A percentile compares a stretch with the other conserved stretches of the same genome.
phyloP scores from a whole-genome alignment of 2,329 filamentous ascomycete genomes.

The Talaromyces rugulosus region DNA sequence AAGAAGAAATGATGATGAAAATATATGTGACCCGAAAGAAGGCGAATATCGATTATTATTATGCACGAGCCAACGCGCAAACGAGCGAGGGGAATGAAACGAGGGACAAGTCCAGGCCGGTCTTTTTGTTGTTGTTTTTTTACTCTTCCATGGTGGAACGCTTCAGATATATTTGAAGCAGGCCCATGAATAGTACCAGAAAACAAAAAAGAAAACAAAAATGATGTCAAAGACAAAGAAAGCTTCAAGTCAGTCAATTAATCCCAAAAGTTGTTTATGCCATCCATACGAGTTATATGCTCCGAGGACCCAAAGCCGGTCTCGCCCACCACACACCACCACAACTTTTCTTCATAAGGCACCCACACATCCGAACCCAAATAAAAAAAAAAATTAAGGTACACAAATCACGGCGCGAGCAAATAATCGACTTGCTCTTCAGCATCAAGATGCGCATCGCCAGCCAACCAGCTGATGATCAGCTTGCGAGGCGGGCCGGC shows the following conservation, averaged over 20 bases:
- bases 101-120: not conserved
- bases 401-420: not conserved
- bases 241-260: not conserved
- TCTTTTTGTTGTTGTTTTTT: not conserved
- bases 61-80: not conserved
- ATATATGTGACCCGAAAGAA: not conserved
- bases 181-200: not conserved
- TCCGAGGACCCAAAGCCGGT: not conserved
- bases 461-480: not conserved
- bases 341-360: not conserved
- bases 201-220: not conserved
- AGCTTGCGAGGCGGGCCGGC: not conserved
- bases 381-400: not conserved
- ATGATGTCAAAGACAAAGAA: not conserved
- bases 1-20: not conserved
- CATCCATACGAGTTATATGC: not conserved
- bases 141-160: not conserved
- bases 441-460: not conserved
- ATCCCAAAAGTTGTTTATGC: too few species aligned
- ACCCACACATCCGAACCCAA: not conserved
- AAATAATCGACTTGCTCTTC: not conserved
- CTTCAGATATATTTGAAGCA: not conserved
- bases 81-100: not conserved
- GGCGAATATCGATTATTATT: not conserved
- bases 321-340: not conserved